Percentiles rank a stretch among this genome's conserved stretches.
Conservation (phyloP, 208 protist genomes). For the Trypanosoma platydactyli region DNA sequence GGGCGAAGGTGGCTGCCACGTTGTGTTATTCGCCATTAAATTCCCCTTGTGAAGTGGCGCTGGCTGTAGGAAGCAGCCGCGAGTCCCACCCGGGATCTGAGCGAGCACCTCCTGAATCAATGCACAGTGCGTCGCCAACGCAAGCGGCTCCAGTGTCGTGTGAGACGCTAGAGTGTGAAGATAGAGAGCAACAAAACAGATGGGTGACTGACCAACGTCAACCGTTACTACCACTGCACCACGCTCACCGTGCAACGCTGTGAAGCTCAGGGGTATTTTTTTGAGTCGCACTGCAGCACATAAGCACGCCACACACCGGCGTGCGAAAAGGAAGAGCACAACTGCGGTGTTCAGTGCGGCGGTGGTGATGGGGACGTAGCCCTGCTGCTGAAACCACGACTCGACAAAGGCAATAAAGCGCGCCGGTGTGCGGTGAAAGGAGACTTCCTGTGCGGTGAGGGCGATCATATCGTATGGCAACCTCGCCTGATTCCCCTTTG, state of each 20-base stretch:
- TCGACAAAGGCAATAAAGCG: constrained; percentile 17
- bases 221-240: constrained; percentile 12
- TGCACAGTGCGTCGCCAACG: constrained; percentile 14
- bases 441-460: constrained; percentile 15
- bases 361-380: constrained; percentile 6
- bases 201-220: constrained; percentile 14
- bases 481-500: not conserved
- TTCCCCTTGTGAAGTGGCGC: not conserved
- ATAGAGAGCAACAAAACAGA: constrained; percentile 21
- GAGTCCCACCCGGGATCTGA: constrained; percentile 14
- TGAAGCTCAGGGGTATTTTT: constrained; percentile 9
- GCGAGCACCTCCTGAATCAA: constrained; percentile 16
- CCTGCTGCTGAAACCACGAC: constrained; percentile 10
- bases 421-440: constrained; percentile 6
- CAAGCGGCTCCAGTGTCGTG: constrained; percentile 2
- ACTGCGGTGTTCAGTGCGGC: constrained; percentile 6
- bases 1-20: too few relatives aligned
- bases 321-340: constrained; percentile 19
- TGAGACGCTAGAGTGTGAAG: constrained; percentile 11
- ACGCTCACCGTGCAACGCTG: constrained; percentile 11
- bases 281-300: constrained; percentile 12
- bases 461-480: constrained; percentile 14
- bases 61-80: constrained; percentile 4
- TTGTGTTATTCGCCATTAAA: not conserved
- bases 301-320: constrained; percentile 16